Conservation (phyloP, 2,329 filamentous ascomycete genomes). For the Amylocarpus encephaloides region DNA sequence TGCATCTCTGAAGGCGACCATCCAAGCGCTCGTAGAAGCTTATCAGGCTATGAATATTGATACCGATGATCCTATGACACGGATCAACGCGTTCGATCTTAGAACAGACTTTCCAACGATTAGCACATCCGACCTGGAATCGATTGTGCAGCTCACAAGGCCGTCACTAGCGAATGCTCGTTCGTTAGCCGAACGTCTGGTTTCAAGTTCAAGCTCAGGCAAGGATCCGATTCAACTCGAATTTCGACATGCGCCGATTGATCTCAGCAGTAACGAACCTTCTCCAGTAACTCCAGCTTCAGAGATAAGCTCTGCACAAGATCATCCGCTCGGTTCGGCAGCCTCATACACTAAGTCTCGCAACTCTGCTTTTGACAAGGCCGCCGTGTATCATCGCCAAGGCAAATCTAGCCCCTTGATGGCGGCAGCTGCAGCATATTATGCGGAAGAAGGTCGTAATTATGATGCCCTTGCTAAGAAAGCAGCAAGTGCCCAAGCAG, state of each 20-base stretch:
- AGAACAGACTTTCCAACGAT: conserved; percentile 48
- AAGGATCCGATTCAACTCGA: conserved; percentile 23
- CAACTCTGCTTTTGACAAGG: conserved; percentile 46
- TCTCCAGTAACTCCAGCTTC: conserved; percentile 6
- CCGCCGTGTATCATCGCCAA: conserved; percentile 50
- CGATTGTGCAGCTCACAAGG: conserved; percentile 49
- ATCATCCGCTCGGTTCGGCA: conserved; percentile 8
- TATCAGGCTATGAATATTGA: conserved; percentile 31
- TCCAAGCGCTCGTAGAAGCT: conserved; percentile 41
- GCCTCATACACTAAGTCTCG: conserved; percentile 14
- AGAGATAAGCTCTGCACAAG: neutral
- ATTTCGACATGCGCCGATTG: conserved; percentile 26
- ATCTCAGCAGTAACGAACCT: conserved; percentile 6
- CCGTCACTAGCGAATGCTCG: conserved; percentile 51
- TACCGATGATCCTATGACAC: conserved; percentile 38
- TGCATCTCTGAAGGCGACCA: conserved; percentile 48
- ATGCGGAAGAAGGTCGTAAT: conserved; percentile 64
- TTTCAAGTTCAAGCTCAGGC: conserved; percentile 20
- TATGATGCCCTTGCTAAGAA: conserved; percentile 50
- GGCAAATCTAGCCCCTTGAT: conserved; percentile 67
- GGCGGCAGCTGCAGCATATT: conserved; percentile 69
- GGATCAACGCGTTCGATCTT: conserved; percentile 47
- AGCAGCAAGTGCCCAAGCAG: conserved; percentile 60
- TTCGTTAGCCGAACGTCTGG: conserved; percentile 52
- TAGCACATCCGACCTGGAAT: conserved; percentile 40